These are phyloP conservation scores for Erythrophleum ivorense DNA, from an alignment of 331 rosid genomes.

Conservation along the genomic window DNA sequence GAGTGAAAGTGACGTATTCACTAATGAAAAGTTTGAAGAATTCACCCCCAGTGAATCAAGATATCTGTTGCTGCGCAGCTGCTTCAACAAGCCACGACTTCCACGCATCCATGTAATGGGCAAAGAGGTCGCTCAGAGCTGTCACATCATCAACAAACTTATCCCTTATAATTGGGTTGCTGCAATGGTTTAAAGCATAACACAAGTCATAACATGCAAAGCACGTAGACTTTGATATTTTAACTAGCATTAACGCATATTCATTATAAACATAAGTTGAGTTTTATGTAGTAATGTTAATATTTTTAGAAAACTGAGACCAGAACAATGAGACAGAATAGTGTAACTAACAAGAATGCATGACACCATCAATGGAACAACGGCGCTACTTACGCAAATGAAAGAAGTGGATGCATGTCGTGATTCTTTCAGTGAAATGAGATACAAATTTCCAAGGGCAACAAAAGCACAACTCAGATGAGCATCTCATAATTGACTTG, in stretches of 20 bases:
- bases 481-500: not conserved
- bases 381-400: not conserved
- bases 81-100: slow-evolving; percentile 49
- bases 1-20: not conserved
- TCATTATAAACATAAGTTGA: not conserved
- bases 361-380: not conserved
- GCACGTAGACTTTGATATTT: not conserved
- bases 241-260: not conserved
- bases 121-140: slow-evolving; percentile 52
- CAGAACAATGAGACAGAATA: not conserved
- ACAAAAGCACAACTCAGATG: slow-evolving; percentile 6
- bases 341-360: not conserved
- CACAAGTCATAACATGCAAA: not conserved
- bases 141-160: slow-evolving; percentile 43
- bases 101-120: slow-evolving; percentile 64
- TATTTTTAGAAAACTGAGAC: not conserved
- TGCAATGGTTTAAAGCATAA: slow-evolving; percentile 11
- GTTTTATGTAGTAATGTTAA: not conserved
- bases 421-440: not conserved
- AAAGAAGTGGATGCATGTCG: not conserved
- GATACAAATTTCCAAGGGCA: not conserved
- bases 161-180: slow-evolving; percentile 37
- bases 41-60: slow-evolving; percentile 9
- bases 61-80: slow-evolving; percentile 31
- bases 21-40: not conserved